Evolutionary conservation across 2,329 filamentous ascomycete genomes (phyloP).

Genomic region (Trichoderma hamatum): DNA sequence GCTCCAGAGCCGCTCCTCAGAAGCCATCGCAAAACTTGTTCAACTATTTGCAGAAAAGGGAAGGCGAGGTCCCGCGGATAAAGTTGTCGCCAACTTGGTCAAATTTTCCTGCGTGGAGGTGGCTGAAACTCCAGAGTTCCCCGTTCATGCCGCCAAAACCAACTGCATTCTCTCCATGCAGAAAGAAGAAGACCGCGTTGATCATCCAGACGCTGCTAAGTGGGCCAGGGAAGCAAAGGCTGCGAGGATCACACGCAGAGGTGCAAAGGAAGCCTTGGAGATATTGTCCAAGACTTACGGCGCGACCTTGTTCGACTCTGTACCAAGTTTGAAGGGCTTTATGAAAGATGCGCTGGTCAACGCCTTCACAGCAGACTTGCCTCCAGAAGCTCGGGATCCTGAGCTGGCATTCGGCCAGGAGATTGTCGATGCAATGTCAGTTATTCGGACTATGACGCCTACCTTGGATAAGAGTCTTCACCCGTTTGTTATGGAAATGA

Average conservation of each 20-base stretch:
- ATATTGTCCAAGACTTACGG: constrained; percentile 83
- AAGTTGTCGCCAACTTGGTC: constrained; percentile 91
- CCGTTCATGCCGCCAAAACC: constrained; percentile 76
- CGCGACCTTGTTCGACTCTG: constrained; percentile 72
- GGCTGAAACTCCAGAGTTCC: constrained; percentile 94
- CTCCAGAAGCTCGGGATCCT: constrained; percentile 71
- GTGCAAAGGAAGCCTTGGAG: constrained; percentile 92
- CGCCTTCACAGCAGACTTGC: constrained; percentile 74
- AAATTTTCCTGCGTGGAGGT: constrained; percentile 99
- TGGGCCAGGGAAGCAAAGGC: constrained; percentile 88
- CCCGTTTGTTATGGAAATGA: constrained; percentile 77
- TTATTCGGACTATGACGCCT: constrained; percentile 89
- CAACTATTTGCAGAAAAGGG: constrained; percentile 80
- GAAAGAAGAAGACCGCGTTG: constrained; percentile 94
- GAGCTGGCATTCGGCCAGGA: constrained; percentile 82
- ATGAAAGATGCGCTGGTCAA: constrained; percentile 80
- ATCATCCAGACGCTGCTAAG: constrained; percentile 86
- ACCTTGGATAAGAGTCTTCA: constrained; percentile 77
- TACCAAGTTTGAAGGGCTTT: constrained; percentile 77
- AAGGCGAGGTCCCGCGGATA: constrained; percentile 85
- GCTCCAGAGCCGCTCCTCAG: constrained; percentile 83
- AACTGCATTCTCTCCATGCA: constrained; percentile 87
- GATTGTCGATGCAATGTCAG: constrained; percentile 90
- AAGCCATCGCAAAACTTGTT: constrained; percentile 82
- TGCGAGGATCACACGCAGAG: constrained; percentile 85